Evolutionary conservation across 2,329 filamentous ascomycete genomes (phyloP), one percentile per base, ranked within the genome.

Genomic region (Ceratocystis destructans): DNA sequence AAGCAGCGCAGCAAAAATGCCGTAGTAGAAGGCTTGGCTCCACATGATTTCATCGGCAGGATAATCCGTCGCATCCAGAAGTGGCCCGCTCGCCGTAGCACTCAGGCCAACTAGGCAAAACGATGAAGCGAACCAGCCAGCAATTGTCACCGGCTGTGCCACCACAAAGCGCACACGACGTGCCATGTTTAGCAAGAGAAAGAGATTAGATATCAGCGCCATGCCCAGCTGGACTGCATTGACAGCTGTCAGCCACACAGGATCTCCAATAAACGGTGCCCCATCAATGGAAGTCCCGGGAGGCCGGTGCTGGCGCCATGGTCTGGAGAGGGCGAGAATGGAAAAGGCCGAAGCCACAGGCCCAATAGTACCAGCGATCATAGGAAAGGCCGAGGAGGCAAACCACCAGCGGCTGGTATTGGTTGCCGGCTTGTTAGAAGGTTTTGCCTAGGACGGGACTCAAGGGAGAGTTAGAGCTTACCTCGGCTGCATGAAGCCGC

Each of bases 1-100:
- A 22, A 96, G 80, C 2, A 84, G 77, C 5, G 90, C 88, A 2
- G 90, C 86, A 71, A 90, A 89, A 20, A 96, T 81, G 31, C 85
- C 91, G 72, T 95, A 95, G 81, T 87, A 96, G 72, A 89, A 96
- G 0, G 89, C 90, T 74, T 96, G 88, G 0, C 89, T 90, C 79
- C 82, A 84, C 61, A 85, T 77, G 69, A 88, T 87, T 70, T 78
- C 80, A 69, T 66, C 77, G 72, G 63, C 73, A 62, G 71, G 79
- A 68, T 75, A 70, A 3, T 33, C 46, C 33, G 45, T 45, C n/a
- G 33, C 17, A 15, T 37, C 3, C 1, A 70, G 77, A 1, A 86
- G 74, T 0, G 82, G 81, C 10, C 88, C 86, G 1, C 83, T 74
- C 3, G 88, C 80, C 69, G 90, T 87, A 10, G 83, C 82, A 17